Evolutionary conservation across 2,329 filamentous ascomycete genomes (phyloP).

Genomic region (Penicillium concentricum): DNA sequence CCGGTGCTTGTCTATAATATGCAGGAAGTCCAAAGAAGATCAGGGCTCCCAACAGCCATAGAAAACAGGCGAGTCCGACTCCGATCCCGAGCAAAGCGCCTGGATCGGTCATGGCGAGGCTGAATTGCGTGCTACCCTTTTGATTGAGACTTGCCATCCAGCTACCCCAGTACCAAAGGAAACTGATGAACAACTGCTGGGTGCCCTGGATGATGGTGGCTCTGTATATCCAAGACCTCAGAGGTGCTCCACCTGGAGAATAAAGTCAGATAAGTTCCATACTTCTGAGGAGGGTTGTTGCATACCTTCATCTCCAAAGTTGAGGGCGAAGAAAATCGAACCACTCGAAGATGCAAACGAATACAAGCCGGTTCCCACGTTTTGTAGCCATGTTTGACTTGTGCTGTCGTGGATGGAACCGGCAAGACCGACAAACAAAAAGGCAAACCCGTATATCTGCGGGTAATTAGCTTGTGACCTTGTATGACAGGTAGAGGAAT

Average conservation of each 20-base stretch:
- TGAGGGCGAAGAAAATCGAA: slow-evolving; percentile 64
- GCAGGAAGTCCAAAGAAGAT: slow-evolving; percentile 61
- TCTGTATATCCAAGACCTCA: slow-evolving; percentile 64
- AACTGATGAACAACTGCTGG: slow-evolving; percentile 64
- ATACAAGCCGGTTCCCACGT: slow-evolving; percentile 61
- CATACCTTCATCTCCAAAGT: slow-evolving; percentile 62
- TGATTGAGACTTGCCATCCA: slow-evolving; percentile 46
- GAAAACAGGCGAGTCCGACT: slow-evolving; percentile 55
- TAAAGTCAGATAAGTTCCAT: neutral
- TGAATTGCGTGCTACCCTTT: slow-evolving; percentile 41
- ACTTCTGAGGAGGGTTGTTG: neutral
- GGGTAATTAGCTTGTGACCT: neutral
- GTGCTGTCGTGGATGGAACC: slow-evolving; percentile 21
- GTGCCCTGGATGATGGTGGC: slow-evolving; percentile 66
- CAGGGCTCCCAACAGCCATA: slow-evolving; percentile 57
- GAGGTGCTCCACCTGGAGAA: slow-evolving; percentile 56
- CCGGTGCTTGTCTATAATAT: slow-evolving; percentile 65
- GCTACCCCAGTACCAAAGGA: slow-evolving; percentile 66
- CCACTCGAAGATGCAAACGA: slow-evolving; percentile 62
- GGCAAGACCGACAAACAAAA: slow-evolving; percentile 62
- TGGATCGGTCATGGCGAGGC: slow-evolving; percentile 38
- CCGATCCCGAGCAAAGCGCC: slow-evolving; percentile 54
- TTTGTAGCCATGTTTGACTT: slow-evolving; percentile 56
- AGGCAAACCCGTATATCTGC: slow-evolving; percentile 57
- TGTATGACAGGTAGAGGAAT: slow-evolving; percentile 31